A percentile compares a stretch with the other conserved stretches of the same genome.
Evolutionary conservation across 306 rosid species (phyloP).

Genomic region (Lathyrus aphaca): DNA sequence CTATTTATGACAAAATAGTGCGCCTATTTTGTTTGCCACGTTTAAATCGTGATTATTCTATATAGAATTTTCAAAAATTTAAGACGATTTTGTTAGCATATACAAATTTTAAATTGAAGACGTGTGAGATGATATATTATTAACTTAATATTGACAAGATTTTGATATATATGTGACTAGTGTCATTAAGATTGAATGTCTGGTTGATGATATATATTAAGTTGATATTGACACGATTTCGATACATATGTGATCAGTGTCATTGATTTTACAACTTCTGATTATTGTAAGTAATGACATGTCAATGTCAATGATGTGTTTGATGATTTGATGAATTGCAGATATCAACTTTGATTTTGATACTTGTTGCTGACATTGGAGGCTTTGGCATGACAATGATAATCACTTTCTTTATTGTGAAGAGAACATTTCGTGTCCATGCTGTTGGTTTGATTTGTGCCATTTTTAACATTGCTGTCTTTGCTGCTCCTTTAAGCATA

Average conservation of each 20-base stretch:
- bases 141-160: background rate
- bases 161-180: background rate
- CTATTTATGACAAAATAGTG: no score
- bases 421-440: constrained; percentile 35
- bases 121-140: background rate
- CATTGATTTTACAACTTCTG: no score
- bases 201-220: background rate
- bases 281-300: no score
- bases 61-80: no score
- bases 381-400: constrained; percentile 45
- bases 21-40: no score
- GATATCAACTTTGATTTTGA: constrained; percentile 47
- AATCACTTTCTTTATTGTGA: constrained; percentile 43
- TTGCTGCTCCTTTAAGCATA: constrained; percentile 74
- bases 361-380: constrained; percentile 45
- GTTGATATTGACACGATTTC: background rate
- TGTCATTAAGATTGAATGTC: background rate
- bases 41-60: no score
- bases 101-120: no score
- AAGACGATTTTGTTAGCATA: background rate
- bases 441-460: constrained; percentile 67
- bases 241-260: background rate
- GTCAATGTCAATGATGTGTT: no score
- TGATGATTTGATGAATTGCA: constrained; percentile 38
- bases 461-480: constrained; percentile 64